Evolutionary conservation across 2,329 filamentous ascomycete species (phyloP).

Genomic region (Beauveria varroae): DNA sequence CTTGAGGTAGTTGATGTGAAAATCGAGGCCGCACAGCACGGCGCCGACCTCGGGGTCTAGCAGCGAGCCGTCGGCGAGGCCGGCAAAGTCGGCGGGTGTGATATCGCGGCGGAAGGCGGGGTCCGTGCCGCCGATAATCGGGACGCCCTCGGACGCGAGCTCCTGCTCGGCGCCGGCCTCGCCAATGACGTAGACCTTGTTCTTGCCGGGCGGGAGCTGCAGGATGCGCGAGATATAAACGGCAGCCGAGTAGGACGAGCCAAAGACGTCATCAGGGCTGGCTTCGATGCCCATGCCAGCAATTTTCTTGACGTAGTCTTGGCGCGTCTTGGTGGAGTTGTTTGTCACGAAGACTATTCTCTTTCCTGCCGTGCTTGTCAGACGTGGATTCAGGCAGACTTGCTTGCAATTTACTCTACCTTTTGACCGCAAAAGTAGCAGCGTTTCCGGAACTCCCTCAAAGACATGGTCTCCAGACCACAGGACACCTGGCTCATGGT

Average conservation of each 20-base stretch:
- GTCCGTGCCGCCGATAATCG: conserved; percentile 83
- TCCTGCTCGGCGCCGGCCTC: conserved; percentile 89
- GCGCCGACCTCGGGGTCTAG: conserved; percentile 85
- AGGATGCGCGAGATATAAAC: conserved; percentile 95
- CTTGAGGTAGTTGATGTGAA: conserved; percentile 94
- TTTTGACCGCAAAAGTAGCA: conserved; percentile 73
- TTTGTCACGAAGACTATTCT: conserved; percentile 94
- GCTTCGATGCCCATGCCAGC: conserved; percentile 71
- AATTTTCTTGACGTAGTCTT: conserved; percentile 90
- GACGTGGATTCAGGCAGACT: not conserved
- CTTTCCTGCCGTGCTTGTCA: conserved; percentile 56
- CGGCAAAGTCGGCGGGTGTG: conserved; percentile 69
- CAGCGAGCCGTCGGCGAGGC: conserved; percentile 64
- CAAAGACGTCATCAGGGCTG: conserved; percentile 85
- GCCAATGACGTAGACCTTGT: conserved; percentile 91
- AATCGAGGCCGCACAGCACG: conserved; percentile 85
- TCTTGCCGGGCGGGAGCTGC: conserved; percentile 66
- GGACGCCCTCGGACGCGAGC: conserved; percentile 68
- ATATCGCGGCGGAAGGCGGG: conserved; percentile 69
- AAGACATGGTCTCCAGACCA: conserved; percentile 95
- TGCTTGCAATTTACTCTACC: conserved; percentile 38
- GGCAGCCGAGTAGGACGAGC: conserved; percentile 87
- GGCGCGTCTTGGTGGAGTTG: conserved; percentile 94
- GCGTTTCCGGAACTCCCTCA: conserved; percentile 74
- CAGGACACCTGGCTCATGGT: conserved; percentile 61